phyloP scores from a whole-genome alignment of 306 rosid species.

The Chamaecrista fasciculata region DNA sequence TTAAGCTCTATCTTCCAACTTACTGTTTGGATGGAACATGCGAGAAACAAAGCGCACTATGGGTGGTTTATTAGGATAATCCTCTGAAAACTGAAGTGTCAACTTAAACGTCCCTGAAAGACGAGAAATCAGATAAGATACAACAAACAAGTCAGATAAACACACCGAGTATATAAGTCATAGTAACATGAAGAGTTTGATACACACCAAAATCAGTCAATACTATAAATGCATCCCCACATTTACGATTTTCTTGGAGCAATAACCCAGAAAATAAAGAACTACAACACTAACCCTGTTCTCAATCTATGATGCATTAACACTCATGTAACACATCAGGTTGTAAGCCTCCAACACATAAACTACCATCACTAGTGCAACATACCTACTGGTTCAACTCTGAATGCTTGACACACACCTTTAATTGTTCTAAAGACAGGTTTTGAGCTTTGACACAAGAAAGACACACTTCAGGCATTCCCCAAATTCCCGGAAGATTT shows the following conservation, averaged over 20 bases:
- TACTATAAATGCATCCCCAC: neutral
- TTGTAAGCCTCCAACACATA: neutral
- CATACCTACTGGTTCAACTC: neutral
- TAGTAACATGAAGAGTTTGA: neutral
- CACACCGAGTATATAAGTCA: neutral
- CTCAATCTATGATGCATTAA: neutral
- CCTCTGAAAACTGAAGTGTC: conserved; percentile 90
- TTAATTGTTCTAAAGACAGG: neutral
- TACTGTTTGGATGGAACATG: conserved; percentile 98
- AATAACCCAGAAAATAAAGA: conserved; percentile 3
- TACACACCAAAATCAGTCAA: neutral
- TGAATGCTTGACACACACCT: neutral
- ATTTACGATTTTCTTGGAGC: neutral
- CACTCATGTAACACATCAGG: neutral
- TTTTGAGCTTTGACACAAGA: neutral
- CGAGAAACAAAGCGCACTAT: conserved; percentile 93
- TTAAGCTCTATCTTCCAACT: conserved; percentile 34
- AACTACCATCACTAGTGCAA: conserved; percentile 6
- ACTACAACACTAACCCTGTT: neutral
- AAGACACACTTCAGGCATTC: neutral
- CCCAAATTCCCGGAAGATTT: neutral
- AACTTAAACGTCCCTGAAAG: conserved; percentile 87
- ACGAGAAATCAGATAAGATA: conserved; percentile 21
- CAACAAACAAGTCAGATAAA: conserved; percentile 7
- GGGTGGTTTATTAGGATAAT: conserved; percentile 97